Percentiles rank a stretch among this genome's conserved stretches.
These are phyloP conservation scores for Gonium pectorale DNA, from an alignment of 139 green algal species.

Conservation along the genomic window DNA sequence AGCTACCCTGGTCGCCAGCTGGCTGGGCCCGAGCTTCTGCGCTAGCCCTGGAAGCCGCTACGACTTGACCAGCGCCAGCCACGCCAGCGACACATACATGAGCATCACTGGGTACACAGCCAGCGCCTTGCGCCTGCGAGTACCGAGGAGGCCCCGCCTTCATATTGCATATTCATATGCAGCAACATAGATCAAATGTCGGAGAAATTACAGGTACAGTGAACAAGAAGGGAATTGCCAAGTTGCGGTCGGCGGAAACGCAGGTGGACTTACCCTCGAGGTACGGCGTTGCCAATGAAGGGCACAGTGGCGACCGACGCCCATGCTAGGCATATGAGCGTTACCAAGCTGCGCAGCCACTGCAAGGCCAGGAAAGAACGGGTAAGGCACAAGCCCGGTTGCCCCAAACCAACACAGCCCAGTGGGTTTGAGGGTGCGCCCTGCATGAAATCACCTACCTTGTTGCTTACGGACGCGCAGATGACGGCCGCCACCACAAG, in stretches of 20 bases:
- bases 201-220: too few relatives aligned
- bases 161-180: not conserved
- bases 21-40: too few relatives aligned
- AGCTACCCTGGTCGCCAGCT: too few relatives aligned
- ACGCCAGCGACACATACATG: conserved; percentile 87
- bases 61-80: conserved; percentile 86
- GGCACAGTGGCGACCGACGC: conserved; percentile 84
- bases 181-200: not conserved
- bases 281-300: conserved; percentile 90
- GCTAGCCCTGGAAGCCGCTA: too few relatives aligned
- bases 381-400: too few relatives aligned
- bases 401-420: too few relatives aligned
- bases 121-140: conserved; percentile 75
- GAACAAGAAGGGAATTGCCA: too few relatives aligned
- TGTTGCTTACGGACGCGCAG: conserved; percentile 50
- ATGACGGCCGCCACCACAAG: conserved; percentile 87
- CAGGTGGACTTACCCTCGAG: conserved; percentile 51
- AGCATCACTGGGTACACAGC: conserved; percentile 96
- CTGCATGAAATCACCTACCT: too few relatives aligned
- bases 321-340: conserved; percentile 81
- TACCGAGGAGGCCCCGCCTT: not conserved
- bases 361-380: conserved; percentile 10
- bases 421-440: too few relatives aligned
- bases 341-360: conserved; percentile 60
- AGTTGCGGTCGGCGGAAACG: too few relatives aligned